Base-by-base conservation (phyloP, 169 alveolate species). In the Theileria orientalis region DNA sequence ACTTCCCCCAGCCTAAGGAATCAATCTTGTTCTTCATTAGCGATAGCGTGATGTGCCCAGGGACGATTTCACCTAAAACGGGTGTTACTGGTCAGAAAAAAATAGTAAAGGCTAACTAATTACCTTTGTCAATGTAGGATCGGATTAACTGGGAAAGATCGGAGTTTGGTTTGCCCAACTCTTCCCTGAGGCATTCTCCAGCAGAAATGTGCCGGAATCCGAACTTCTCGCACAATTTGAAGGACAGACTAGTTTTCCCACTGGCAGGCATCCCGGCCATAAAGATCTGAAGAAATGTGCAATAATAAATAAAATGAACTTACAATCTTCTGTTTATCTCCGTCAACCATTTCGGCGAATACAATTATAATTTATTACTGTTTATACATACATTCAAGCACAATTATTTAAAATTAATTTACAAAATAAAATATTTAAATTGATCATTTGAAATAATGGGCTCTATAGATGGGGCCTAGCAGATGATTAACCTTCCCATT, bases 21-120 rank as follows among this genome's bases (percentile, higher is more conserved):
- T 87, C 90, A 96, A 95, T 94, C 76, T 95, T 96, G 79, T 92
- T 92, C 68, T 83, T 79, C 51, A 96, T 71, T 46, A 96, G 90
- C 8, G 85, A 74, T 33, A 94, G 89, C 16, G 99, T 96, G n/a
- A 96, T 92, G 70, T 92, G 95, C 49, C 92, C 98, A n/a, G 99
- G 99, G 1, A 96, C 98, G 11, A 96, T 94, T 72, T 89, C 74
- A 19, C 99, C 99, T 59, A 46, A 14, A 51, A 47, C 32, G 44
- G 5, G 44, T 7, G 30, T 33, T 51, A 19, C 21, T 56, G 37
- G 16, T 56, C 14, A 29, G 41, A 56, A 13, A 27, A 56, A 27
- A 21, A 21, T 49, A 21, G 7, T 21, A 59, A 59, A 16, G 3
- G 14, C 23, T 59, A 29, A 62, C 27, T 71, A 30, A 57, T 23